These are phyloP conservation scores for Priceomyces carsonii DNA, from an alignment of 805 yeast species.

Conservation along the genomic window DNA sequence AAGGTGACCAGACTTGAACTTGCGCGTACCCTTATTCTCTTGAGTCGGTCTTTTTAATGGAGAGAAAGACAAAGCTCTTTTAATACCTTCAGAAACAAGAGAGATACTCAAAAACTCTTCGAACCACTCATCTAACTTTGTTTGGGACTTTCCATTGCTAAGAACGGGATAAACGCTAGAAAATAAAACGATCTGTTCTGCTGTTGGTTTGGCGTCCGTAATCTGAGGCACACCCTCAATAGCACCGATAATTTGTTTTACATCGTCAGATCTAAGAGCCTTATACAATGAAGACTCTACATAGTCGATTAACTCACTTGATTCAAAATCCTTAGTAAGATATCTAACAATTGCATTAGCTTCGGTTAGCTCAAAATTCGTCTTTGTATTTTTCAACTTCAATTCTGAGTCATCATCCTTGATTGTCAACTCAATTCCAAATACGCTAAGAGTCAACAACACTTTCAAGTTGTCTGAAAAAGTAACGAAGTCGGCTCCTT, in stretches of 20 bases:
- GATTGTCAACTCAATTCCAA: constrained; percentile 21
- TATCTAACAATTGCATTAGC: constrained; percentile 72
- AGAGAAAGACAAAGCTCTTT: constrained; percentile 47
- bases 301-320: constrained; percentile 29
- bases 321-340: constrained; percentile 50
- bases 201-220: constrained; percentile 29
- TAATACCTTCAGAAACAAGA: constrained; percentile 46
- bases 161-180: constrained; percentile 54
- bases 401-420: constrained; percentile 25
- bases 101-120: constrained; percentile 36
- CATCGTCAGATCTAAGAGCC: constrained; percentile 35
- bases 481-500: constrained; percentile 24
- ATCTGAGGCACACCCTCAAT: constrained; percentile 7
- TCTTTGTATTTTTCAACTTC: constrained; percentile 33
- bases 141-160: constrained; percentile 20
- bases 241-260: constrained; percentile 20
- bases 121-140: constrained; percentile 38
- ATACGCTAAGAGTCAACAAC: constrained; percentile 40
- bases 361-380: constrained; percentile 54
- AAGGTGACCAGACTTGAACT: constrained; percentile 29
- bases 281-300: constrained; percentile 49
- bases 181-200: constrained; percentile 60
- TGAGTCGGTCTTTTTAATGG: constrained; percentile 42
- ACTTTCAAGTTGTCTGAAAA: constrained; percentile 45
- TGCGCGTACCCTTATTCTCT: constrained; percentile 39